phyloP scores from a whole-genome alignment of 2,329 filamentous ascomycete species.

The Diaporthe ilicicola region DNA sequence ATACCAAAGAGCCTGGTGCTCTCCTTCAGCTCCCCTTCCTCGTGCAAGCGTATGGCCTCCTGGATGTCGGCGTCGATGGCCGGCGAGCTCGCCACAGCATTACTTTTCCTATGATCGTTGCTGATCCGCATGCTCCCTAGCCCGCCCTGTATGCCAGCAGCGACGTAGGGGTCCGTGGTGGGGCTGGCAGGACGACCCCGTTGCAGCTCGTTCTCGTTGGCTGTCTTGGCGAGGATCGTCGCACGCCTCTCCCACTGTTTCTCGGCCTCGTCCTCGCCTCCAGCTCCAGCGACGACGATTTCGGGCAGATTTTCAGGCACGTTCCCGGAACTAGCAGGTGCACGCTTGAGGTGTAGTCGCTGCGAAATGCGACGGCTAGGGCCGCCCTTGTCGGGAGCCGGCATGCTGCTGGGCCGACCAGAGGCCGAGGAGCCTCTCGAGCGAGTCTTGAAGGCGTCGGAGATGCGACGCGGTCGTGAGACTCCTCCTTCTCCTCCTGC shows the following conservation, averaged over 20 bases:
- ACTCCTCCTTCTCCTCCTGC: constrained; percentile 26
- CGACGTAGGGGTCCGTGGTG: constrained; percentile 34
- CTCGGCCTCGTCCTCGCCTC: constrained; percentile 53
- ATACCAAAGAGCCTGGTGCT: constrained; percentile 88
- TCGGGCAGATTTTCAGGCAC: constrained; percentile 83
- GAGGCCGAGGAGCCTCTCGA: constrained; percentile 59
- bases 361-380: constrained; percentile 66
- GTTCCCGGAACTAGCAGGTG: constrained; percentile 71
- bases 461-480: constrained; percentile 41
- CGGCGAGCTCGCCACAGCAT: constrained; percentile 55
- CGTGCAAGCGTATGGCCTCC: constrained; percentile 93
- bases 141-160: constrained; percentile 38
- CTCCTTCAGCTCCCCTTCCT: constrained; percentile 78
- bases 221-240: constrained; percentile 74
- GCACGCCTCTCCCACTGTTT: constrained; percentile 90
- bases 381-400: constrained; percentile 45
- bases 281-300: constrained; percentile 63
- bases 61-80: constrained; percentile 79
- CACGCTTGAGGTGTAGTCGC: constrained; percentile 72
- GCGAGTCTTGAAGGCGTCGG: constrained; percentile 47
- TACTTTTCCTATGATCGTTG: constrained; percentile 36
- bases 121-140: constrained; percentile 42
- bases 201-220: constrained; percentile 62
- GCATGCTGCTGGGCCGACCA: constrained; percentile 43
- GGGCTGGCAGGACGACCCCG: constrained; percentile 53